phyloP scores from a whole-genome alignment of 2,329 filamentous ascomycete genomes.

The Colletotrichum sp. region DNA sequence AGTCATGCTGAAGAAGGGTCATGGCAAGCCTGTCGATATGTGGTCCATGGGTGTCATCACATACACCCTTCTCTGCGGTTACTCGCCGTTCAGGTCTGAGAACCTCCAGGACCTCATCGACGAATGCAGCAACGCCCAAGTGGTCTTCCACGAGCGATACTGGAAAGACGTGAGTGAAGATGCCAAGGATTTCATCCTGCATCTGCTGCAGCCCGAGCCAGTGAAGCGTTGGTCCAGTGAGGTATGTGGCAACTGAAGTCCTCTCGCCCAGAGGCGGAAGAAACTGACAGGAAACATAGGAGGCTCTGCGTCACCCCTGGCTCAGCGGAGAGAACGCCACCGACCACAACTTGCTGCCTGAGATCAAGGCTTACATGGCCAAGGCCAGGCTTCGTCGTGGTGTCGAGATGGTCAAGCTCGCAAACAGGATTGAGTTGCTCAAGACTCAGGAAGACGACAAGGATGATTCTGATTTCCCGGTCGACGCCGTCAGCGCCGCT shows the following conservation, averaged over 20 bases:
- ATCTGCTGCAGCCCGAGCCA: constrained; percentile 79
- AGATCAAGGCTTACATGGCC: constrained; percentile 93
- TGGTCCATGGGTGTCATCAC: constrained; percentile 99
- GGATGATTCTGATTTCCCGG: constrained; percentile 76
- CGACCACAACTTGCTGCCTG: constrained; percentile 95
- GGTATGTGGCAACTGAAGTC: constrained; percentile 50
- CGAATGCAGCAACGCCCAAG: constrained; percentile 82
- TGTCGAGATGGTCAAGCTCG: constrained; percentile 94
- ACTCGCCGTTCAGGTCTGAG: constrained; percentile 97
- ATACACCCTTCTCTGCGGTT: constrained; percentile 96
- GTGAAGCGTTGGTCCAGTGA: constrained; percentile 78
- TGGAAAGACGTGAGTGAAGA: constrained; percentile 98
- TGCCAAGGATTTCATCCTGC: constrained; percentile 91
- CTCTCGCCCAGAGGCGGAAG: not conserved
- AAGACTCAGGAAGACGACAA: constrained; percentile 89
- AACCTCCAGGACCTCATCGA: constrained; percentile 92
- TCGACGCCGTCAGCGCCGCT: constrained; percentile 64
- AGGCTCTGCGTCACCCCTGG: constrained; percentile 85
- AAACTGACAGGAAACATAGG: constrained; percentile 42
- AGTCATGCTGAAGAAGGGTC: constrained; percentile 96
- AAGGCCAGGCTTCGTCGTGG: constrained; percentile 90
- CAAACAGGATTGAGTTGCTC: constrained; percentile 93
- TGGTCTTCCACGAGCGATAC: constrained; percentile 96
- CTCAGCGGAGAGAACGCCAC: constrained; percentile 89
- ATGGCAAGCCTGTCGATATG: constrained; percentile 98